Base-by-base conservation (phyloP, 805 yeast genomes). In the Brettanomyces custersianus region DNA sequence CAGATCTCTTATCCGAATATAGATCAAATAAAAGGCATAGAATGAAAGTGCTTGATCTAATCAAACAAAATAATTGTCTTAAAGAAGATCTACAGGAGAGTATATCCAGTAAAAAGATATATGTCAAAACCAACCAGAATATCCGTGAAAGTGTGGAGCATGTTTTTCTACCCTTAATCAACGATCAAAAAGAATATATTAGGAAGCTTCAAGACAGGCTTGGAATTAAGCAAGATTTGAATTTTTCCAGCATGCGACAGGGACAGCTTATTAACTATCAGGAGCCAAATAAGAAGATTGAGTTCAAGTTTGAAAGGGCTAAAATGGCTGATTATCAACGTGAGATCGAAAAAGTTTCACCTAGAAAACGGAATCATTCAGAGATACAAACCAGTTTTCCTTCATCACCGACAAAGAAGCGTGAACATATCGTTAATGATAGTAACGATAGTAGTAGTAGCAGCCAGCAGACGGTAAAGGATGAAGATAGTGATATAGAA, bases 341-440 rank as follows among this genome's bases (percentile, higher is more conserved):
- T 15, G 45, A 48, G 34, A 41, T 48, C 8, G 40, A 42, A 16
- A 31, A 39, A 5, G 40, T 38, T 5, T 45, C 49, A 8, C 52
- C 52, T 2, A 38, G 41, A 17, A 48, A 48, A 15, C 16, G 19
- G 19, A 29, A 16, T 10, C 9, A n/a, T 24, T 17, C 20, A 23
- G n/a, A 32, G 35, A 20, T 10, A 19, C 15, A 19, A 9, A 19
- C 12, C 12, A 10, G 12, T 11, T 30, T 24, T 20, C 22, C 18
- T 15, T 15, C 31, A 15, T 8, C 16, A 15, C 31, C 10, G 20
- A 12, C 20, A 30, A 24, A 30, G 13, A 9, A 18, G 13, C 24
- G 13, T 12, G 17, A 12, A 16, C 28, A 31, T 6, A 21, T 8
- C 8, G 34, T 21, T 23, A 13, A 22, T 18, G 28, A n/a, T 24